Conservation (phyloP, 371 early-diverging fungal genomes). For the Zychaea mexicana region DNA sequence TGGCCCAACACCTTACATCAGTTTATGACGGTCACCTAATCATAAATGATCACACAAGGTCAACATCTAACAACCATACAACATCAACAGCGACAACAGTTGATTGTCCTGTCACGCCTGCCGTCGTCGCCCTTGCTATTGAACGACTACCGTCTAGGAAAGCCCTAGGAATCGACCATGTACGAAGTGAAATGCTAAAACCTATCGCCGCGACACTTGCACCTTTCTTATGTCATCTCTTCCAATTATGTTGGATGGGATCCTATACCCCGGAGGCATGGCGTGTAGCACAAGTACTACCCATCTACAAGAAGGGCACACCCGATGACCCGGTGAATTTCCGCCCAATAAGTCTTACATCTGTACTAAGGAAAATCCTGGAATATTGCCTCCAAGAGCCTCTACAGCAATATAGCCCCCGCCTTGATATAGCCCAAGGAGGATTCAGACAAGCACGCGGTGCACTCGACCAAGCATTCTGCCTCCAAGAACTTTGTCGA, state of each 20-base stretch:
- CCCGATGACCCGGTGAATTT: slow-evolving; percentile 15
- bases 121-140: not conserved
- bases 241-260: slow-evolving; percentile 13
- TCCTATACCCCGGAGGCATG: slow-evolving; percentile 1
- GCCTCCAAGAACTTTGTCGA: slow-evolving; percentile 3
- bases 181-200: slow-evolving; percentile 23
- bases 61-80: not conserved
- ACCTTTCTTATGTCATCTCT: not conserved
- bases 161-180: slow-evolving; percentile 26
- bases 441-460: slow-evolving; percentile 24
- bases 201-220: slow-evolving; percentile 5
- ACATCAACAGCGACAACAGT: not conserved
- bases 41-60: not conserved
- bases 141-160: slow-evolving; percentile 9
- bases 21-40: slow-evolving; percentile 2
- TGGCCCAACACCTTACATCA: not conserved
- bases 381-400: slow-evolving; percentile 8
- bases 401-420: not conserved
- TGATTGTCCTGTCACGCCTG: not conserved
- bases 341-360: slow-evolving; percentile 22
- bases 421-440: slow-evolving; percentile 32
- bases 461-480: slow-evolving; percentile 6
- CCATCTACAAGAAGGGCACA: slow-evolving; percentile 27
- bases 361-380: slow-evolving; percentile 14
- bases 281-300: slow-evolving; percentile 16